phyloP scores from a whole-genome alignment of 106 monocot species.

The Alisma plantagoaquatica region DNA sequence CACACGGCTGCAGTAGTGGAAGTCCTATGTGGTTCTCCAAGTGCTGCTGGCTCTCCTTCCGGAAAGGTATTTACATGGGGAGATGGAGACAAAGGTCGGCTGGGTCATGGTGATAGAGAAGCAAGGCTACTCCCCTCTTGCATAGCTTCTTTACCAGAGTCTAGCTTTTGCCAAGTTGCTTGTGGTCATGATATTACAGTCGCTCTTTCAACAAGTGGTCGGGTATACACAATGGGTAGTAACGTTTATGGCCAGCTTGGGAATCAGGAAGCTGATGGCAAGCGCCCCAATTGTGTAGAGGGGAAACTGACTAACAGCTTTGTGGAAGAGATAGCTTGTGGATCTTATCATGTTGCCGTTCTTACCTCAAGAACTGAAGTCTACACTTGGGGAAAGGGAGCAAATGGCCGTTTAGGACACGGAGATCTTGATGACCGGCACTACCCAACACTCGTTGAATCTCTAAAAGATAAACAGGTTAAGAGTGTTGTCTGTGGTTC shows the following conservation, averaged over 20 bases:
- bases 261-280: constrained; percentile 44
- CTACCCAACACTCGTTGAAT: constrained; percentile 50
- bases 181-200: constrained; percentile 59
- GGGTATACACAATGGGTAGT: constrained; percentile 62
- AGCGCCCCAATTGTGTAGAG: constrained; percentile 35
- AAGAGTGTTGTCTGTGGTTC: constrained; percentile 58
- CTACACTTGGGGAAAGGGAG: constrained; percentile 73
- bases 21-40: constrained; percentile 17
- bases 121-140: constrained; percentile 40
- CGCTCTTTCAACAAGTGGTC: constrained; percentile 43
- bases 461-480: constrained; percentile 61
- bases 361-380: constrained; percentile 63
- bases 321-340: constrained; percentile 69
- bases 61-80: constrained; percentile 74
- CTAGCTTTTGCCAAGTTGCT: constrained; percentile 56
- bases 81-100: constrained; percentile 60
- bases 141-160: constrained; percentile 39
- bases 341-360: constrained; percentile 56
- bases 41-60: constrained; percentile 21
- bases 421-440: constrained; percentile 45
- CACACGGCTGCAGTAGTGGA: constrained; percentile 62
- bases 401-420: constrained; percentile 65
- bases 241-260: constrained; percentile 56
- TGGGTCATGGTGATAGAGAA: constrained; percentile 57
- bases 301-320: constrained; percentile 43